These are phyloP conservation scores for Lentinus brumalis DNA, from an alignment of 768 basidiomycete species.

Conservation along the genomic window DNA sequence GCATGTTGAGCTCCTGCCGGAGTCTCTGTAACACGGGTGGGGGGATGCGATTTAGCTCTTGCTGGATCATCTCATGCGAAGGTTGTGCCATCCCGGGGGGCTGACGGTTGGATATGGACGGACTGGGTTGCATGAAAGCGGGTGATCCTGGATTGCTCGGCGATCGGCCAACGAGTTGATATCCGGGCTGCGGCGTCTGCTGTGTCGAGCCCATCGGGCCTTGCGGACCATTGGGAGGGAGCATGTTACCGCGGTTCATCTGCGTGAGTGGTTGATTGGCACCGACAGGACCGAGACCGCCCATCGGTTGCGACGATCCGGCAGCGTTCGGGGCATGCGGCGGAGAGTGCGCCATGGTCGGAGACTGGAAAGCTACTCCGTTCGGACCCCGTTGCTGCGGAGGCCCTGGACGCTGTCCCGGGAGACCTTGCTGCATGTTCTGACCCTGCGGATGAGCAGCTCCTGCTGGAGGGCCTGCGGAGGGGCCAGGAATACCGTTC, in stretches of 20 bases:
- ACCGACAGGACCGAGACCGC: slow-evolving; percentile 52
- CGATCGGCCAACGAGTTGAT: slow-evolving; percentile 48
- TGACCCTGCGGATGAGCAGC: slow-evolving; percentile 3
- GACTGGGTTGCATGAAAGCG: slow-evolving; percentile 54
- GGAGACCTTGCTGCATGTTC: slow-evolving; percentile 14
- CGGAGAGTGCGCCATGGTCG: slow-evolving; percentile 63
- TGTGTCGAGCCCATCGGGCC: slow-evolving; percentile 41
- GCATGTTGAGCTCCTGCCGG: slow-evolving; percentile 46
- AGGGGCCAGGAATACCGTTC: slow-evolving; percentile 45
- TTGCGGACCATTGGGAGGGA: slow-evolving; percentile 47
- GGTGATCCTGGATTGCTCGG: slow-evolving; percentile 65
- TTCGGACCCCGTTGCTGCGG: slow-evolving; percentile 48
- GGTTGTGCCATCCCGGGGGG: slow-evolving; percentile 36
- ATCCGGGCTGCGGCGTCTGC: slow-evolving; percentile 43
- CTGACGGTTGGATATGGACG: slow-evolving; percentile 53
- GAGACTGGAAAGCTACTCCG: slow-evolving; percentile 60
- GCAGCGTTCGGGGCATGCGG: slow-evolving; percentile 44
- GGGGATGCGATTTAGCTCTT: slow-evolving; percentile 47
- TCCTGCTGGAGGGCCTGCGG: slow-evolving; percentile 10
- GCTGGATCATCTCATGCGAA: slow-evolving; percentile 31
- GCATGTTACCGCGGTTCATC: slow-evolving; percentile 43
- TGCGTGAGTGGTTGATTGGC: slow-evolving; percentile 54
- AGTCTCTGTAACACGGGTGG: slow-evolving; percentile 32
- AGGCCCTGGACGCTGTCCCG: slow-evolving; percentile 32
- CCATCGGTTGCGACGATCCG: slow-evolving; percentile 35